Conservation (phyloP, 305 asterid species). For the Fraxinus albicans region DNA sequence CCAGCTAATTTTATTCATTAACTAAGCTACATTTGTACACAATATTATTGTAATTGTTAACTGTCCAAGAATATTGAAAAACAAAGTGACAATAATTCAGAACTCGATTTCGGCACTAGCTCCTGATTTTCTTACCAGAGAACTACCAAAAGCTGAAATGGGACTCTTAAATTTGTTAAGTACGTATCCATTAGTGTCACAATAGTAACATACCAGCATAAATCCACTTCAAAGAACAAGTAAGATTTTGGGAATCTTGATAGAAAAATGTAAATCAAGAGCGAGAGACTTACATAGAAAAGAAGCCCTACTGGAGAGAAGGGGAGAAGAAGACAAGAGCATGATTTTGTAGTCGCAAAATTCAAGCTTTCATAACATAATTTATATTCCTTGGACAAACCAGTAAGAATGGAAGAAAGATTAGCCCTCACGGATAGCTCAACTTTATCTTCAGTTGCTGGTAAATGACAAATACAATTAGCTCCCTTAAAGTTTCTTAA, state of each 20-base stretch:
- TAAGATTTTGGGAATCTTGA: not conserved
- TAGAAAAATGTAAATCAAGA: not conserved
- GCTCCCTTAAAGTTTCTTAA: not conserved
- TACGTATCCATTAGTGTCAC: not conserved
- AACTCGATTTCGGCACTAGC: not conserved
- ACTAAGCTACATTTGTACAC: not conserved
- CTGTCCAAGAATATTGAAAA: not conserved
- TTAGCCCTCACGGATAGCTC: slow-evolving; percentile 4
- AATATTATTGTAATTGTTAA: not conserved
- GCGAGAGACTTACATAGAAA: slow-evolving; percentile 37
- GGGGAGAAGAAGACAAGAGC: slow-evolving; percentile 42
- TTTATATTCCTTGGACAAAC: not conserved
- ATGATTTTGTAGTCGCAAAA: slow-evolving; percentile 28
- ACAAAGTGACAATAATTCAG: not conserved
- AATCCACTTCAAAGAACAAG: not conserved
- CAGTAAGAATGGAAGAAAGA: not conserved
- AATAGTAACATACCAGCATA: not conserved
- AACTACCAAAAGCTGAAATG: not conserved
- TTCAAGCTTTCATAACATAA: slow-evolving; percentile 29
- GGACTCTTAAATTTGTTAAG: not conserved
- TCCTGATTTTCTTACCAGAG: not conserved
- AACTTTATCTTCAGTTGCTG: slow-evolving; percentile 30
- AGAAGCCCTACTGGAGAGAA: slow-evolving; percentile 28
- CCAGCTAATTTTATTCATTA: not conserved
- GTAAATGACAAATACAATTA: slow-evolving; percentile 1